Evolutionary conservation across 2,329 filamentous ascomycete species (phyloP), one percentile per base, ranked within the genome.

Genomic region (Pseudogymnoascus sp.): DNA sequence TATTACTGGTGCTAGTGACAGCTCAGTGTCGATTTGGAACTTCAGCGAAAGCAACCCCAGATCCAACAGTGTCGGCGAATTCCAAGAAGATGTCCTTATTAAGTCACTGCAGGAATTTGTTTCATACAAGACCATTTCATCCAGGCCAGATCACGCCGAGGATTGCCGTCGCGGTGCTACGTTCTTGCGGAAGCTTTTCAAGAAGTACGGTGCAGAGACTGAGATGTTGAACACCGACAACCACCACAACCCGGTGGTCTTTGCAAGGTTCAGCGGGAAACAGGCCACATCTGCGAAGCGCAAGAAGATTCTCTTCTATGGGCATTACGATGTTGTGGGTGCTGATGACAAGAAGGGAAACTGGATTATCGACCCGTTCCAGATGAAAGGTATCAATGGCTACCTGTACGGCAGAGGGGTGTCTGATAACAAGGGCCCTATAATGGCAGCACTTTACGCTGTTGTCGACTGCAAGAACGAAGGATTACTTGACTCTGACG

Each of bases 351-450:
- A 89, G 64, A 85, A 87, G 62, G 83, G 84, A 37, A 93, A 90
- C 66, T 99, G 94, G 94, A 81, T 84, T 38, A 86, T 85, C 1
- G 90, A 97, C 65, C 95, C 94, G 0, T 99, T 97, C 71, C 81
- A 87, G n/a, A 81, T 97, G 70, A 88, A 88, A 58, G 94, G 94
- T 3, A 84, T 91, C 61, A 92, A 96, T 68, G 93, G 94, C 0
- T 97, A 93, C 71, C 78, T 97, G 1, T 97, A 99, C 66, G 94
- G 94, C 2, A 89, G 94, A 68, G 94, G 94, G n/a, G 90, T 95
- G 12, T 95, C 91, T 57, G 94, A 99, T 73, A 97, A 99, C 76
- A 99, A 99, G 73, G 94, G 95, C 0, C 94, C 94, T 0, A 91
- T 97, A 63, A 84, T 99, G 70, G 93, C 95, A 1, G 94, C 94